Percentiles rank a stretch among this genome's conserved stretches.
Conservation (phyloP, 148 eudicot genomes). For the Chenopodium quinoa region DNA sequence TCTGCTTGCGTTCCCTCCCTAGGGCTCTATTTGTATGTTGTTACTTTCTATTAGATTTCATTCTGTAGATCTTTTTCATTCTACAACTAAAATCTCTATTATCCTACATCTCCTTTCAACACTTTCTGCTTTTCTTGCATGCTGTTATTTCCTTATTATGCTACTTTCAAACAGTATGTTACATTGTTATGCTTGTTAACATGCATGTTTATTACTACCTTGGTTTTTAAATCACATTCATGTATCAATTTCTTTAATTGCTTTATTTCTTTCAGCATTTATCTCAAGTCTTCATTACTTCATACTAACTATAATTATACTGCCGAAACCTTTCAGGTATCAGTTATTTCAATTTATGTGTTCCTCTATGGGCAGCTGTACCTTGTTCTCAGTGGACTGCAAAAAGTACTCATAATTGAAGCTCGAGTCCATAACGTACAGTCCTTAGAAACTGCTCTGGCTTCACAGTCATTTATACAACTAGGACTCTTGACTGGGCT, state of each 20-base stretch:
- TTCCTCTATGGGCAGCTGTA: conserved; percentile 96
- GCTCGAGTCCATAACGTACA: conserved; percentile 70
- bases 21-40: neutral
- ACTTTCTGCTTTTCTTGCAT: neutral
- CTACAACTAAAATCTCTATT: neutral
- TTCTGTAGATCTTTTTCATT: too few relatives aligned
- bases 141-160: neutral
- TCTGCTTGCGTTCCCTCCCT: neutral
- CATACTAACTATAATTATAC: neutral
- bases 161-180: neutral
- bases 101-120: neutral
- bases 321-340: conserved; percentile 56
- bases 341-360: conserved; percentile 78
- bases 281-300: neutral
- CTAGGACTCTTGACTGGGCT: conserved; percentile 91
- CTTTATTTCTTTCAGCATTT: neutral
- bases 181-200: neutral
- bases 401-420: conserved; percentile 60
- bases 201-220: neutral
- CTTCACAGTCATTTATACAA: conserved; percentile 93
- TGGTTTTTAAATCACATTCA: neutral
- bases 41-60: neutral
- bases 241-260: neutral
- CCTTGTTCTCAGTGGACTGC: conserved; percentile 92
- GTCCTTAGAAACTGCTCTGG: conserved; percentile 88